A percentile compares a stretch with the other conserved stretches of the same genome.
Evolutionary conservation across 1,284 basidiomycete species (phyloP).

Genomic region (Tremellales sp.): DNA sequence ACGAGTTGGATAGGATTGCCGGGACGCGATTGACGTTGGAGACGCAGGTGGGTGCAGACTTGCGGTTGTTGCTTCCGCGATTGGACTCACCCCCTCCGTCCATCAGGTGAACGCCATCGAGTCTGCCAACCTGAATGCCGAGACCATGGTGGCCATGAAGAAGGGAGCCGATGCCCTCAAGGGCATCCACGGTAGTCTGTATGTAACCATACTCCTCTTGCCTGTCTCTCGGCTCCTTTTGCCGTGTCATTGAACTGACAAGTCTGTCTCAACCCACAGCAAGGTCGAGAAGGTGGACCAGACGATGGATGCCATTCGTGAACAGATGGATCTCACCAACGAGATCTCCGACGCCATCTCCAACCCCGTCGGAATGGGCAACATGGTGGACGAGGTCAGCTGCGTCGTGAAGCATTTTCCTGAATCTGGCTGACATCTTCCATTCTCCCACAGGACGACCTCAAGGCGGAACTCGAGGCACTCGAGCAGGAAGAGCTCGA

Average conservation of each 20-base stretch:
- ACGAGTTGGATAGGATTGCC: conserved; percentile 80
- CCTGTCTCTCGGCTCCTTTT: neutral
- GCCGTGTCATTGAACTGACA: neutral
- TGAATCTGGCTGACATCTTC: neutral
- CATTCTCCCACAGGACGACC: conserved; percentile 66
- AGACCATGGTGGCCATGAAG: conserved; percentile 98
- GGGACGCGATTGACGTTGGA: conserved; percentile 90
- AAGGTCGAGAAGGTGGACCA: conserved; percentile 87
- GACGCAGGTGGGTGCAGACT: conserved; percentile 60
- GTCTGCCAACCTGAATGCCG: conserved; percentile 95
- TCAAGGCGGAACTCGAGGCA: conserved; percentile 79
- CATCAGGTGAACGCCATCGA: conserved; percentile 82
- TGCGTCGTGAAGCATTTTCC: neutral
- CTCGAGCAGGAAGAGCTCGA: conserved; percentile 91
- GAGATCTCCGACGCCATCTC: conserved; percentile 96
- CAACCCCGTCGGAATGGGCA: conserved; percentile 64
- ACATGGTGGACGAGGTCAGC: conserved; percentile 69
- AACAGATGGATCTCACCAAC: conserved; percentile 90
- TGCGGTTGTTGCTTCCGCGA: neutral
- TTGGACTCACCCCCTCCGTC: neutral
- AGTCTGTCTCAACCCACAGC: conserved; percentile 50
- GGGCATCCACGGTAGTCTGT: conserved; percentile 89
- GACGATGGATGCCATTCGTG: conserved; percentile 84
- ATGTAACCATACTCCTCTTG: conserved; percentile 48
- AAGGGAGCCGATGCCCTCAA: conserved; percentile 88